These are phyloP conservation scores for Coemansia sp. DNA, from an alignment of 192 early-diverging fungal species.

Conservation along the genomic window DNA sequence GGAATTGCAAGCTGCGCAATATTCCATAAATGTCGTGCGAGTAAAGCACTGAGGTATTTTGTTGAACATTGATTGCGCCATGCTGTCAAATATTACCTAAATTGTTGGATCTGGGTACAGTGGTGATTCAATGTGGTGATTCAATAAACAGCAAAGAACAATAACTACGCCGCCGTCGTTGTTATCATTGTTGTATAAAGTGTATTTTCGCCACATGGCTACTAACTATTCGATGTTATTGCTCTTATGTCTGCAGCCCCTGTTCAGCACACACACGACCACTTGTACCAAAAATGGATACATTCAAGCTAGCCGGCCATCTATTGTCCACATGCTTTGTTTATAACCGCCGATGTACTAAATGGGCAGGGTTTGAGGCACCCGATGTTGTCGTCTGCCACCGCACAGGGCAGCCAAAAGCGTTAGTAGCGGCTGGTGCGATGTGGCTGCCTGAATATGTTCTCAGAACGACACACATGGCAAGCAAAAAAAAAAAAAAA, in stretches of 20 bases:
- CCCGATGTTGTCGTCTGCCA: background rate
- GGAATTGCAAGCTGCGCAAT: background rate
- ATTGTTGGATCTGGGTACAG: background rate
- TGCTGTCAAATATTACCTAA: background rate
- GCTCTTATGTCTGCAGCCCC: no score
- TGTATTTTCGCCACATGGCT: no score
- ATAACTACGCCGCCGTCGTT: background rate
- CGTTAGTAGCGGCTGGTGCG: background rate
- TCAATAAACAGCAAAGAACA: background rate
- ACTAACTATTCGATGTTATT: no score
- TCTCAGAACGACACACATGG: no score
- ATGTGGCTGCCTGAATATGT: no score
- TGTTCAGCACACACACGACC: background rate
- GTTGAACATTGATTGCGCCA: background rate
- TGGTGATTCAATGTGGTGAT: background rate
- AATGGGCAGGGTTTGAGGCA: background rate
- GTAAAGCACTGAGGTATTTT: background rate
- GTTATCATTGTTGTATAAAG: background rate
- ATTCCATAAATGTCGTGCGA: background rate
- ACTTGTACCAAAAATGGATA: background rate
- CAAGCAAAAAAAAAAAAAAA: no score
- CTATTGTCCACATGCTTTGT: background rate
- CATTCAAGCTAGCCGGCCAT: background rate
- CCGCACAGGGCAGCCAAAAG: background rate
- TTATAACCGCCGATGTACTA: background rate